Conservation (phyloP, 2,329 filamentous ascomycete genomes). For the Acrodontium crateriforme region DNA sequence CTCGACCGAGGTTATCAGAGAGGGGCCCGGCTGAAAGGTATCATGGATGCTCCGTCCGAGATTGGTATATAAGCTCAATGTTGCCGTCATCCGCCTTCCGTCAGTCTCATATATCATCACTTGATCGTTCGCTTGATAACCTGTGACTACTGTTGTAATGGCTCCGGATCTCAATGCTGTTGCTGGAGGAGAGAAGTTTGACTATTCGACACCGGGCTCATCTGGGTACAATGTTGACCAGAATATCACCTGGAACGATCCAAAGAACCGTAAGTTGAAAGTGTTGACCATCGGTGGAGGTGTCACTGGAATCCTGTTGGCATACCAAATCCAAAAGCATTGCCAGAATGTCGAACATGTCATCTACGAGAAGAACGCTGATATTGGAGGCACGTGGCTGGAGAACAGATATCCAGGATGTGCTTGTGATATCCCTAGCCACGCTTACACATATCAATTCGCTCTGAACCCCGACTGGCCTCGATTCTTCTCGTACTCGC, state of each 20-base stretch:
- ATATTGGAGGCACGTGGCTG: conserved; percentile 33
- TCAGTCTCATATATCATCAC: too few species aligned
- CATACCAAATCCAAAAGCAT: conserved; percentile 34
- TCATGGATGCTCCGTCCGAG: too few species aligned
- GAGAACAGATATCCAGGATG: conserved; percentile 18
- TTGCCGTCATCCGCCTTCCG: too few species aligned
- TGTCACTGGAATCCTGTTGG: conserved; percentile 33
- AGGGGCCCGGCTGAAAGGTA: too few species aligned
- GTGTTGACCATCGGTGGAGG: conserved; percentile 37
- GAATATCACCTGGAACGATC: conserved; percentile 27
- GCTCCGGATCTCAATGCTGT: conserved; percentile 30
- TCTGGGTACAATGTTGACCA: conserved; percentile 27
- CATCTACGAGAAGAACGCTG: conserved; percentile 35
- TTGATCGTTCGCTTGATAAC: too few species aligned
- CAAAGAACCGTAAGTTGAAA: conserved; percentile 29
- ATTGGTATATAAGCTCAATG: too few species aligned
- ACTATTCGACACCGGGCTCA: conserved; percentile 31
- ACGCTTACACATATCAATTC: conserved; percentile 33
- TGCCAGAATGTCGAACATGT: conserved; percentile 32
- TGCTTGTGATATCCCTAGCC: conserved; percentile 33
- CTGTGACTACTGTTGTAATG: conserved; percentile 24
- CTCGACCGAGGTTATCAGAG: too few species aligned
- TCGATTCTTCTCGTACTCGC: conserved; percentile 29
- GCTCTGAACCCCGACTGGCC: conserved; percentile 35
- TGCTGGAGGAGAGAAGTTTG: conserved; percentile 22